Percentiles rank a stretch among this genome's conserved stretches.
Conservation (phyloP, 306 rosid species). For the Cucumis melo region DNA sequence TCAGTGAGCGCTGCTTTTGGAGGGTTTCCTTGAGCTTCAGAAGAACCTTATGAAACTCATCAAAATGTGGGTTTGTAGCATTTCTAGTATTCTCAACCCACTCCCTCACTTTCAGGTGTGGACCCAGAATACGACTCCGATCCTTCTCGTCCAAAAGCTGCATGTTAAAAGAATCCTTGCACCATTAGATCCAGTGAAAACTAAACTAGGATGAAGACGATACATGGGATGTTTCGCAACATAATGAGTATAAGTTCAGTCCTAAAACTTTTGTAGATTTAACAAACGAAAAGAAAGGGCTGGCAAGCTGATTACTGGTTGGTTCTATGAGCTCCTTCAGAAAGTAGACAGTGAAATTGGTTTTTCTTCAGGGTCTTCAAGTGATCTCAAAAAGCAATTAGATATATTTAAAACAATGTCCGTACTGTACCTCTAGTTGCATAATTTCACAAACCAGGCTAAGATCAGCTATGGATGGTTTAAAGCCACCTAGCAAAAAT, state of each 20-base stretch:
- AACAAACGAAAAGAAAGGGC: background rate
- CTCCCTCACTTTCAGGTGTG: slow-evolving; percentile 61
- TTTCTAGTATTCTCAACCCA: slow-evolving; percentile 69
- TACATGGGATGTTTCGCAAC: background rate
- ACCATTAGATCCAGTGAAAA: background rate
- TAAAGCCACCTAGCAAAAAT: slow-evolving; percentile 58
- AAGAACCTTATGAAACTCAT: slow-evolving; percentile 54
- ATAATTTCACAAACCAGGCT: slow-evolving; percentile 65
- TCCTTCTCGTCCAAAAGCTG: slow-evolving; percentile 66
- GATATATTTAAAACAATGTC: background rate
- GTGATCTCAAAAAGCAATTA: background rate
- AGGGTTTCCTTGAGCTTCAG: slow-evolving; percentile 31
- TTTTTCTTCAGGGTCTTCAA: background rate
- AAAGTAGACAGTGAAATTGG: background rate
- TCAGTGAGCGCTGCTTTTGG: slow-evolving; percentile 20
- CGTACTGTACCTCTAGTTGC: slow-evolving; percentile 83
- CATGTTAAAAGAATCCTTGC: background rate
- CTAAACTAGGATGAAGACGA: background rate
- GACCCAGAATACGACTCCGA: slow-evolving; percentile 49
- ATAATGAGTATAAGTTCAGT: background rate
- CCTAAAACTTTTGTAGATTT: background rate
- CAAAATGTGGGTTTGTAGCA: slow-evolving; percentile 74
- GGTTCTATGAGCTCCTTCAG: background rate
- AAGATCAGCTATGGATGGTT: slow-evolving; percentile 73
- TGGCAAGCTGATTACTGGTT: background rate